Percentiles rank a stretch among this genome's conserved stretches.
Conservation (phyloP, 768 basidiomycete species). For the Suillus lakei region DNA sequence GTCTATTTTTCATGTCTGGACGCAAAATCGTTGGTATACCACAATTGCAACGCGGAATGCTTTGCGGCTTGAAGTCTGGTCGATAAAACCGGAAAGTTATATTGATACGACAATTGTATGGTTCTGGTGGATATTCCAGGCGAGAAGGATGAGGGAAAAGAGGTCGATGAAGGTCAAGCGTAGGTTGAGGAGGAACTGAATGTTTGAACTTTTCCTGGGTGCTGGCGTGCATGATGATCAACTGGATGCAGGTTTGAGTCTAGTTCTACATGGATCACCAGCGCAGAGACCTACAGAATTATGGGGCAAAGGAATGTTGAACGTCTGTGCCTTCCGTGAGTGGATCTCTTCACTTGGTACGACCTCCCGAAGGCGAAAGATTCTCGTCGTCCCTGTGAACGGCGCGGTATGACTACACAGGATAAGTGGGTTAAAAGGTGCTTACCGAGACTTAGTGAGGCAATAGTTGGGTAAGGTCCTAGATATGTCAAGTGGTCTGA, state of each 20-base stretch:
- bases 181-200: constrained; percentile 70
- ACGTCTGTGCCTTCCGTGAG: constrained; percentile 67
- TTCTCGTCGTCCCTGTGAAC: constrained; percentile 62
- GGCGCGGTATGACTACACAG: background rate
- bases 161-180: constrained; percentile 76
- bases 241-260: constrained; percentile 40
- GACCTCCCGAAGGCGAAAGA: constrained; percentile 79
- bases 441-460: constrained; percentile 80
- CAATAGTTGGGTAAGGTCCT: constrained; percentile 86
- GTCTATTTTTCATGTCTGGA: constrained; percentile 79
- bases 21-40: constrained; percentile 70
- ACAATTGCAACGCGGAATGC: constrained; percentile 76
- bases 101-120: constrained; percentile 77
- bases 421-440: background rate
- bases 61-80: constrained; percentile 73
- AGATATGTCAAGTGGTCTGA: constrained; percentile 82
- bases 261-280: constrained; percentile 4
- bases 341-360: constrained; percentile 64
- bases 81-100: constrained; percentile 88
- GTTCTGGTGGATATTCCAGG: constrained; percentile 34
- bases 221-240: constrained; percentile 87
- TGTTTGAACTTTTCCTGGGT: constrained; percentile 87
- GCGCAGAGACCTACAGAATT: constrained; percentile 63
- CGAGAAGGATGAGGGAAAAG: constrained; percentile 43
- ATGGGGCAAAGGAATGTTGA: constrained; percentile 75